Conservation (phyloP, 2,329 filamentous ascomycete species). For the Hansfordia pulvinata region DNA sequence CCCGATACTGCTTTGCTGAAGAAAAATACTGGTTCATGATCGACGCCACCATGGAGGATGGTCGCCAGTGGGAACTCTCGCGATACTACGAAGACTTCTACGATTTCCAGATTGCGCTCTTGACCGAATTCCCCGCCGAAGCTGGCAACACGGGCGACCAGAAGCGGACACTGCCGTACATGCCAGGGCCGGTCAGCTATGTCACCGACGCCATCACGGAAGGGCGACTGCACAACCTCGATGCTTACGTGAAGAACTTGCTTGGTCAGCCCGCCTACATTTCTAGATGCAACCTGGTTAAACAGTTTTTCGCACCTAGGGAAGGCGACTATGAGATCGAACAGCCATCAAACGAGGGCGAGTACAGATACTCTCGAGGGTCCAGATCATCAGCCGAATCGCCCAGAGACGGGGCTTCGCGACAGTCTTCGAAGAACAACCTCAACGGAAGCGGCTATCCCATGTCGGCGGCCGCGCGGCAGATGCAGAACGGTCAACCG, state of each 20-base stretch:
- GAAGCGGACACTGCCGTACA: conserved; percentile 79
- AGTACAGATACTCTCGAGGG: conserved; percentile 60
- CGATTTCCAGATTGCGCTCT: conserved; percentile 90
- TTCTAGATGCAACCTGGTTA: conserved; percentile 68
- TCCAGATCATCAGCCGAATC: conserved; percentile 57
- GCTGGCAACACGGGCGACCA: conserved; percentile 74
- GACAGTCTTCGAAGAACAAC: conserved; percentile 52
- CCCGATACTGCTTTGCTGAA: conserved; percentile 87
- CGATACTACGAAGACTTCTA: conserved; percentile 98
- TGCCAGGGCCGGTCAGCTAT: conserved; percentile 95
- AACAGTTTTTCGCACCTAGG: conserved; percentile 80
- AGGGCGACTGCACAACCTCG: conserved; percentile 79
- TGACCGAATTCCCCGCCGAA: conserved; percentile 84
- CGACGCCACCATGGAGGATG: conserved; percentile 80
- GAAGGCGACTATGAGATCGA: conserved; percentile 92
- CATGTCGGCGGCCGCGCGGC: conserved; percentile 35
- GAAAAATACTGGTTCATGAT: conserved; percentile 99
- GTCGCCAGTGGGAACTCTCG: conserved; percentile 81
- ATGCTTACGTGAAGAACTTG: conserved; percentile 90
- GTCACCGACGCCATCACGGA: conserved; percentile 97
- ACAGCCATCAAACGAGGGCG: conserved; percentile 49
- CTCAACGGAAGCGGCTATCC: conserved; percentile 43
- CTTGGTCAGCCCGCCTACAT: conserved; percentile 76
- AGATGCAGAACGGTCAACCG: conserved; percentile 24
- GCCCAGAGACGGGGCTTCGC: conserved; percentile 42